Conservation (phyloP, 2,329 filamentous ascomycete species). For the Verticillium nonalfalfae region DNA sequence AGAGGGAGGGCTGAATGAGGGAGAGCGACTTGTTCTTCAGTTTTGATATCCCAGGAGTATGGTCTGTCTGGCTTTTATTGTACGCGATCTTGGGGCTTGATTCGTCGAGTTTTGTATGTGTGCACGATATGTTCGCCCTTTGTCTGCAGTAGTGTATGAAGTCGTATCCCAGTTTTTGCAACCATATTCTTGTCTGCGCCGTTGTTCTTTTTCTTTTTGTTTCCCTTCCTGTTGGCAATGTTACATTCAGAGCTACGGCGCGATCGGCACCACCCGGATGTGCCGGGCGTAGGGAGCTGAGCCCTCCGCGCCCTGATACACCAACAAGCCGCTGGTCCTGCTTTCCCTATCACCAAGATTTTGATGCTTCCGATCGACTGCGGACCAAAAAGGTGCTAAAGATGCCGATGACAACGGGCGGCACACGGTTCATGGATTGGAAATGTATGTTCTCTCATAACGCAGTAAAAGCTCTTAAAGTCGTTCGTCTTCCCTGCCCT, state of each 20-base stretch:
- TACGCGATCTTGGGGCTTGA: background rate
- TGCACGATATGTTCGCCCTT: background rate
- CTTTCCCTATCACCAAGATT: no score
- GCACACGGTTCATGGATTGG: no score
- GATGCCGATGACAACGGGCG: no score
- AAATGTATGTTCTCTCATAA: background rate
- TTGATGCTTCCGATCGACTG: no score
- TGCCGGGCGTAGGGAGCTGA: no score
- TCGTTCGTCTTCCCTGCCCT: background rate
- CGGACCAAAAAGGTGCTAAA: no score
- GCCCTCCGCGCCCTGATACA: background rate
- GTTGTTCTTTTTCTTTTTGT: no score
- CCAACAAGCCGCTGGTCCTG: no score
- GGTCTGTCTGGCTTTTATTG: background rate
- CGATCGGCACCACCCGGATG: no score
- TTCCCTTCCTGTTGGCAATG: no score
- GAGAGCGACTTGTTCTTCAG: background rate
- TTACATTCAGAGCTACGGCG: no score
- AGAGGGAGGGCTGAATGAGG: background rate
- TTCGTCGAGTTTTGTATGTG: background rate
- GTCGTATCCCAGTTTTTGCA: background rate
- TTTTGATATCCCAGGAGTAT: constrained; percentile 3
- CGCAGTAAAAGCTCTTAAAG: background rate
- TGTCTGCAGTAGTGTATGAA: background rate
- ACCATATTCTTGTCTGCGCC: background rate